Evolutionary conservation across 306 rosid genomes (phyloP).

Genomic region (Geum urbanum): DNA sequence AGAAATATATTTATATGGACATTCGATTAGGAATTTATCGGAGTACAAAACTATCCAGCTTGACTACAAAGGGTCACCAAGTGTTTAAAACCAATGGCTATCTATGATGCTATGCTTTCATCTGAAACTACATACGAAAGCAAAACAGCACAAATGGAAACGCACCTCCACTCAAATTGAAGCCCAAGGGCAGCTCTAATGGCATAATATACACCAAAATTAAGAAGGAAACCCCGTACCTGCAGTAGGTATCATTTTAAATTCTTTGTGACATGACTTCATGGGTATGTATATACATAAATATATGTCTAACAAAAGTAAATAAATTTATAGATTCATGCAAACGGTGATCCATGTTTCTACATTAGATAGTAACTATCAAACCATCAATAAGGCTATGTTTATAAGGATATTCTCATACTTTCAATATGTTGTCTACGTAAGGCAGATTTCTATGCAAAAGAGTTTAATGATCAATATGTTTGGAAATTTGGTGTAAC

Average conservation of each 20-base stretch:
- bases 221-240: conserved; percentile 96
- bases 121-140: conserved; percentile 14
- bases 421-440: background rate
- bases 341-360: background rate
- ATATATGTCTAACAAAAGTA: background rate
- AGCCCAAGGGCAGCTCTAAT: conserved; percentile 97
- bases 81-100: background rate
- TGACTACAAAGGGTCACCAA: background rate
- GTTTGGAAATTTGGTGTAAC: background rate
- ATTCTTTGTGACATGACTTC: conserved; percentile 5
- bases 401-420: background rate
- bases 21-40: too few relatives aligned
- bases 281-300: background rate
- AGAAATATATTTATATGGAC: too few relatives aligned
- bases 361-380: too few relatives aligned
- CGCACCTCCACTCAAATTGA: conserved; percentile 89
- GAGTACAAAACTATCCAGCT: background rate
- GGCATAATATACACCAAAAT: conserved; percentile 92
- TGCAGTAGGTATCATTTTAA: conserved; percentile 41
- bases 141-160: conserved; percentile 24
- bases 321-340: background rate
- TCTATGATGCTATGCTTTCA: conserved; percentile 14
- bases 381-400: background rate
- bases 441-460: background rate
- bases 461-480: background rate